Conservation (phyloP, 176 grass and related monocot genomes). For the Leersia perrieri region DNA sequence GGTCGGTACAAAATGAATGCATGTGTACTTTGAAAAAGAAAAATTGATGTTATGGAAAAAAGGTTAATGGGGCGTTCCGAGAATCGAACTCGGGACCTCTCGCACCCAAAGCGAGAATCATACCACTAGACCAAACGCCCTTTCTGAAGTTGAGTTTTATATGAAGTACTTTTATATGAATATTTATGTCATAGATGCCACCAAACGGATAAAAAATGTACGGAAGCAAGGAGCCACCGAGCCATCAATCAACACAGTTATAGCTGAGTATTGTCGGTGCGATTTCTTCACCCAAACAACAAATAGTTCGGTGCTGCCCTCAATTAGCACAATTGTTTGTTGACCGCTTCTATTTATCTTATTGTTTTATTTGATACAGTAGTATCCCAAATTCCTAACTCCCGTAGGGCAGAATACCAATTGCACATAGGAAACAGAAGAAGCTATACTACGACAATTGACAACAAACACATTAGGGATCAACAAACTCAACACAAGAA, state of each 20-base stretch:
- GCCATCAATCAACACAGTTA: no score
- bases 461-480: background rate
- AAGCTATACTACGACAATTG: background rate
- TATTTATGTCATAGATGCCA: no score
- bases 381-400: background rate
- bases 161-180: no score
- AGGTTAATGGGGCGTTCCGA: constrained; percentile 68
- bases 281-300: background rate
- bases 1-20: no score
- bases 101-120: constrained; percentile 99
- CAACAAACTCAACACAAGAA: background rate
- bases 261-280: no score
- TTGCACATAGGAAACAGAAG: background rate
- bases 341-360: background rate
- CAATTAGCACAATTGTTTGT: no score
- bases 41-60: no score
- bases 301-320: background rate
- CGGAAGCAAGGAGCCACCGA: no score
- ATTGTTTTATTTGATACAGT: background rate
- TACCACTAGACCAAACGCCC: constrained; percentile 99
- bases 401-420: background rate
- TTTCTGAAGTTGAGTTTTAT: background rate
- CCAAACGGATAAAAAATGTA: no score
- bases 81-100: constrained; percentile 96
- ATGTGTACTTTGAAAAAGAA: no score